Evolutionary conservation across 805 yeast species (phyloP), one percentile per base, ranked within the genome.

Genomic region (Metschnikowia sp.): DNA sequence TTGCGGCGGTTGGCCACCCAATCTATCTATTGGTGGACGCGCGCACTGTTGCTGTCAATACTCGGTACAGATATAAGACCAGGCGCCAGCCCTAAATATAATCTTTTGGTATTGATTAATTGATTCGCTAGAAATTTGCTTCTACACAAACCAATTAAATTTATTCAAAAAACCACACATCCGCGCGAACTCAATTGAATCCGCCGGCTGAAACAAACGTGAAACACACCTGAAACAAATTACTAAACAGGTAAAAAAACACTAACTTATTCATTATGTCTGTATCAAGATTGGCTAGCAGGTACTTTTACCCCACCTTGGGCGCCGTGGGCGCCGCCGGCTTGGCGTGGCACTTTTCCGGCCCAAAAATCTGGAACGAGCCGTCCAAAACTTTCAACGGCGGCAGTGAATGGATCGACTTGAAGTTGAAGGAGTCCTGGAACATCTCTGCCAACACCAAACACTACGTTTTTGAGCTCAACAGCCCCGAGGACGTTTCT

Each of bases 361-460:
- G 59, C 36, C 44, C 61, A 40, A 52, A 35, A 32, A 62, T 70
- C 47, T 48, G 53, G 50, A 73, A 73, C 56, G 76, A 73, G 48
- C 41, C 69, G 39, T 60, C 64, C 41, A 75, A 72, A 44, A 74
- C 83, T 32, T 82, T 86, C 68, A 73, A 67, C 41, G 87, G 86
- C 51, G 83, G 80, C 47, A 81, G 77, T 57, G 75, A 80, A 57
- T 86, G 91, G 91, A 63, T 84, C 50, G 90, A 86, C 66, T 75
- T 87, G 62, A 83, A 83, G 61, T 66, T 79, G 50, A 67, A 74
- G 58, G 69, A 73, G 44, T 60, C 73, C 43, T 69, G 69, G 56
- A 75, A 79, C 26, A 63, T 84, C 35, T 78, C 88, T 13, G 65
- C 73, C 30, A 84, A 85, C 68, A 77, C 92, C 60, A 86, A 81